Conservation (phyloP, 108 stramenopile genomes). For the Cyclotella choctawhatcheeana region DNA sequence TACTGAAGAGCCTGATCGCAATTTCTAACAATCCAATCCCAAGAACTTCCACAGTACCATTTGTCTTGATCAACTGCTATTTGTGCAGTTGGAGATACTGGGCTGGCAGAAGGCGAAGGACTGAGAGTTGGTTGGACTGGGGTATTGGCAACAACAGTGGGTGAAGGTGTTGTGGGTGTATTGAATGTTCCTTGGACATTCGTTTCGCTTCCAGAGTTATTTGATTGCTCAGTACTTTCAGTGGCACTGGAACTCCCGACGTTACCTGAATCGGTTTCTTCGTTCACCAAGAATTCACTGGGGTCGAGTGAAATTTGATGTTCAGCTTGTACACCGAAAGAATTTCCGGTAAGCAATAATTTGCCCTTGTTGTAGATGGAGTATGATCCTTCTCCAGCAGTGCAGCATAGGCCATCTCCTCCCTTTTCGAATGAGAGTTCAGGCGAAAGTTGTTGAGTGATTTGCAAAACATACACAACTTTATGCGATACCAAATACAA, state of each 20-base stretch:
- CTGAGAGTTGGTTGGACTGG: not conserved
- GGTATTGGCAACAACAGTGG: not conserved
- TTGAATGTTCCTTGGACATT: not conserved
- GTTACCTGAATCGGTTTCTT: not conserved
- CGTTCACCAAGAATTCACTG: not conserved
- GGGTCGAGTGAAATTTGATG: constrained; percentile 26
- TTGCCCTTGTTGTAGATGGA: constrained; percentile 16
- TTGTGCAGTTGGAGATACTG: constrained; percentile 8
- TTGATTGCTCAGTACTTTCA: too few relatives aligned
- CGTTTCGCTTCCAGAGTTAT: not conserved
- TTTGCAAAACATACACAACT: too few relatives aligned
- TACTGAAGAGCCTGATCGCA: constrained; percentile 18
- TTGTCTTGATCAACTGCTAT: constrained; percentile 7
- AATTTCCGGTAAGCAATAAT: constrained; percentile 10
- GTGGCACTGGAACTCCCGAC: not conserved
- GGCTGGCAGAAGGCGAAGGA: constrained; percentile 13
- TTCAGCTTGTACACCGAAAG: constrained; percentile 21
- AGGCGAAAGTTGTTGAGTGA: too few relatives aligned
- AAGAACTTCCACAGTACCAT: constrained; percentile 36
- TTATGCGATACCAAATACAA: too few relatives aligned
- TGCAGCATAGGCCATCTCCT: constrained; percentile 41
- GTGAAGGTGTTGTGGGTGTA: constrained; percentile 4
- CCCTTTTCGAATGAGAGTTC: too few relatives aligned
- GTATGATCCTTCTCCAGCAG: constrained; percentile 20
- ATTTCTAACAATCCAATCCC: constrained; percentile 32